These are phyloP conservation scores for Aspergillus sp. DNA, from an alignment of 2,329 filamentous ascomycete genomes.

Conservation along the genomic window DNA sequence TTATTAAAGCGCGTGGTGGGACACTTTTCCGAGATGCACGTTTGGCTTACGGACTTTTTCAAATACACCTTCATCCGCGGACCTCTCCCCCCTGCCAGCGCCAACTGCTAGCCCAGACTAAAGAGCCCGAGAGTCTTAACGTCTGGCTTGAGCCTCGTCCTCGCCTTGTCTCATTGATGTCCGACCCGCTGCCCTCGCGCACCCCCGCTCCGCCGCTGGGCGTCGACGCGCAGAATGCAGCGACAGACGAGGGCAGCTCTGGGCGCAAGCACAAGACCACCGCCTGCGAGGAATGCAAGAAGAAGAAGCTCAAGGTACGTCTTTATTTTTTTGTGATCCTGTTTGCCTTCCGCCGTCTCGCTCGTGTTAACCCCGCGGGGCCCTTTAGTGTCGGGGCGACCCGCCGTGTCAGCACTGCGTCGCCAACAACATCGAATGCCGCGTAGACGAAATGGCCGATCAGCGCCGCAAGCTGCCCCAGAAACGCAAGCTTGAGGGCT, in stretches of 20 bases:
- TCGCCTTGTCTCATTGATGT: conserved; percentile 13
- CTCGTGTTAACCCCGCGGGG: neutral
- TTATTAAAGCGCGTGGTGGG: neutral
- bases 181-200: conserved; percentile 18
- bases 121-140: neutral
- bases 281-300: conserved; percentile 23
- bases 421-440: conserved; percentile 26
- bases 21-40: neutral
- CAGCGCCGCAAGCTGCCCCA: conserved; percentile 28
- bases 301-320: conserved; percentile 25
- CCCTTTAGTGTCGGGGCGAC: conserved; percentile 26
- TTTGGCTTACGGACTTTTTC: too few relatives aligned
- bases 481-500: conserved; percentile 23
- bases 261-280: conserved; percentile 25
- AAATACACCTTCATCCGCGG: neutral
- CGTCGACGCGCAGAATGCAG: conserved; percentile 6
- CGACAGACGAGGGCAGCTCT: conserved; percentile 13
- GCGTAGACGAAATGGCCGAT: conserved; percentile 28
- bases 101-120: neutral
- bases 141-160: neutral
- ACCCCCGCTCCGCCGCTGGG: conserved; percentile 9
- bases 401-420: conserved; percentile 29
- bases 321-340: neutral
- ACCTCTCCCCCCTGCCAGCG: neutral
- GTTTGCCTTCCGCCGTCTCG: too few relatives aligned